A percentile compares a stretch with the other conserved stretches of the same genome.
Conservation (phyloP, 2,329 filamentous ascomycete genomes). For the Fusarium circinatum region DNA sequence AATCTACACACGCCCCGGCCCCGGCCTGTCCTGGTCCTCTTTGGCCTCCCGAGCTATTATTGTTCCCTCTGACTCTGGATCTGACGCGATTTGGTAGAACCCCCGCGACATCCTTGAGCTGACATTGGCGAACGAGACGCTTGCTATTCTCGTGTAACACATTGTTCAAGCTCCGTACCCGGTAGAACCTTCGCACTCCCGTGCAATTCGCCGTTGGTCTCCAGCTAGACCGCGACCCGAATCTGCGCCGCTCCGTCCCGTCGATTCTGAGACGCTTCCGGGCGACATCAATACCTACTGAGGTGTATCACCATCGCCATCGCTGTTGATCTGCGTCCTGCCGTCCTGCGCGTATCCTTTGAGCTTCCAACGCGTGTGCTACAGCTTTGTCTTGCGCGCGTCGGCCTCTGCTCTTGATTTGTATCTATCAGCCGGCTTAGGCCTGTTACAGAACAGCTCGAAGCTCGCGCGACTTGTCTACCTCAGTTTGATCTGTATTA, state of each 20-base stretch:
- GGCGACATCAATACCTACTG: constrained; percentile 23
- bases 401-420: constrained; percentile 29
- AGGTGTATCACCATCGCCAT: background rate
- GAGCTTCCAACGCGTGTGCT: constrained; percentile 33
- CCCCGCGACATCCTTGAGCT: constrained; percentile 27
- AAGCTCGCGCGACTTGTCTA: constrained; percentile 38
- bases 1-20: constrained; percentile 27
- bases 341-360: constrained; percentile 32
- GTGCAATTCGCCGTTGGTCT: constrained; percentile 23
- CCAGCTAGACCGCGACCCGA: constrained; percentile 29
- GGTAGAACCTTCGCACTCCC: constrained; percentile 31
- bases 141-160: constrained; percentile 42
- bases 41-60: constrained; percentile 15
- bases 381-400: constrained; percentile 28
- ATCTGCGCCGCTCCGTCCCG: constrained; percentile 42
- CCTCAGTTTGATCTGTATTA: constrained; percentile 19
- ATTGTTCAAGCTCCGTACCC: constrained; percentile 34
- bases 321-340: constrained; percentile 22
- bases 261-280: constrained; percentile 33
- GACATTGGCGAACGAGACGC: constrained; percentile 45
- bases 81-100: constrained; percentile 42
- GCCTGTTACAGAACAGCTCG: constrained; percentile 23
- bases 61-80: constrained; percentile 25
- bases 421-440: constrained; percentile 26
- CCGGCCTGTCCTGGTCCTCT: constrained; percentile 9